Base-by-base conservation (phyloP, 2,329 filamentous ascomycete genomes). In the Metarhizium guizhouense region DNA sequence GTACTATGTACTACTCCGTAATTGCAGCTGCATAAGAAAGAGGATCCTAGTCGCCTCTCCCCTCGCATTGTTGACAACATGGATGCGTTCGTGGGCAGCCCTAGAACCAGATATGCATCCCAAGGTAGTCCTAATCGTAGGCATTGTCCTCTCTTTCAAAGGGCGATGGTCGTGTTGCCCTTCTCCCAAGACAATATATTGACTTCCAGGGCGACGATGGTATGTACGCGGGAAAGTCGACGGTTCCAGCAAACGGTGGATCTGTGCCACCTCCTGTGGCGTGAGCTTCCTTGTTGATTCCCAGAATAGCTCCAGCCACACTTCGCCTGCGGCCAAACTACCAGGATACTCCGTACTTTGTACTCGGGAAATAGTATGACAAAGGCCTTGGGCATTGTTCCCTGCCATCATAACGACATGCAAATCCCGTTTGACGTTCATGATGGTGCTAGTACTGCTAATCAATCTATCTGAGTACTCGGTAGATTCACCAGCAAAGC, bases 261-360 rank as follows among this genome's bases (percentile, higher is more conserved):
- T 34, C 32, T 2, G 25, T 58, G 61, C 61, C 58, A 59, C 60
- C 58, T 60, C 58, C 55, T 63, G 62, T 63, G 61, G 62, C 62
- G 60, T 56, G 59, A 63, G 62, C 60, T 61, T 47, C 14, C 4
- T 32, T 5, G 20, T 29, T 48, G 38, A 2, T 47, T 48, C 47
- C 56, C 25, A 25, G 29, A n/a, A 38, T 48, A 62, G 61, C 59
- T 62, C 56, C 57, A 63, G 62, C 62, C 62, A 63, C 61, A 51
- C 14, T 18, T 38, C 2, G 42, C 42, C 16, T 6, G 42, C n/a
- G 18, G n/a, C 42, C n/a, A 34, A 34, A 7, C 32, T 8, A 34
- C 32, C 32, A 34, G 3, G 32, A 34, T 34, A 3, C 32, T 8
- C 32, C 32, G 32, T 34, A 34, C 32, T 34, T 11, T 11, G 32